phyloP scores from a whole-genome alignment of 2,329 filamentous ascomycete species.

The Diaporthe caulivora region DNA sequence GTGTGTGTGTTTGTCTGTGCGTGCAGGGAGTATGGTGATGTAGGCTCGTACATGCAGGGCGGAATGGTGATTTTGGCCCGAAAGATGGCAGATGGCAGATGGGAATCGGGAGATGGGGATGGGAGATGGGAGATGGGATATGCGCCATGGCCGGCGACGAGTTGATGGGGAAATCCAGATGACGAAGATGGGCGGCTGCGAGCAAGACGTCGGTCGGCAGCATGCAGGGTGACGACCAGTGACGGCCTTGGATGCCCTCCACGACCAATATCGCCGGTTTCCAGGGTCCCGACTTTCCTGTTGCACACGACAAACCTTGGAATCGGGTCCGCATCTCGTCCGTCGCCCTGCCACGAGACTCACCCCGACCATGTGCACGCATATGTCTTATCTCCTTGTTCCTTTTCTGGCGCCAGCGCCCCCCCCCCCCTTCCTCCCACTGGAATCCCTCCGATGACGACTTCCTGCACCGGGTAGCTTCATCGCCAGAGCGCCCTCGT shows the following conservation, averaged over 20 bases:
- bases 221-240: constrained; percentile 20
- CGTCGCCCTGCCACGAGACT: background rate
- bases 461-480: constrained; percentile 2
- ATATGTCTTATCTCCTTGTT: background rate
- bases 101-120: background rate
- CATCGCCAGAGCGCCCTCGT: constrained; percentile 11
- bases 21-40: too few relatives aligned
- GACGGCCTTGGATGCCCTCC: background rate
- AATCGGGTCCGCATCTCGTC: background rate
- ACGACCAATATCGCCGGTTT: background rate
- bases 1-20: background rate
- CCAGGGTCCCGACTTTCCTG: background rate
- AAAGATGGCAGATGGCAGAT: background rate
- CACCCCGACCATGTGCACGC: background rate
- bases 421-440: too few relatives aligned
- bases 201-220: constrained; percentile 12
- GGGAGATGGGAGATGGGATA: background rate
- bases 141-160: background rate
- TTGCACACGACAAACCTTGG: background rate
- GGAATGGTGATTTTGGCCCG: background rate
- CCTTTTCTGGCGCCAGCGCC: background rate
- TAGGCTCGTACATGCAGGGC: background rate
- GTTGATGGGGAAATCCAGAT: constrained; percentile 14
- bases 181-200: background rate
- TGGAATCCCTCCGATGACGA: background rate